Base-by-base conservation (phyloP, 169 alveolate species). In the Cryptosporidium viatorum region DNA sequence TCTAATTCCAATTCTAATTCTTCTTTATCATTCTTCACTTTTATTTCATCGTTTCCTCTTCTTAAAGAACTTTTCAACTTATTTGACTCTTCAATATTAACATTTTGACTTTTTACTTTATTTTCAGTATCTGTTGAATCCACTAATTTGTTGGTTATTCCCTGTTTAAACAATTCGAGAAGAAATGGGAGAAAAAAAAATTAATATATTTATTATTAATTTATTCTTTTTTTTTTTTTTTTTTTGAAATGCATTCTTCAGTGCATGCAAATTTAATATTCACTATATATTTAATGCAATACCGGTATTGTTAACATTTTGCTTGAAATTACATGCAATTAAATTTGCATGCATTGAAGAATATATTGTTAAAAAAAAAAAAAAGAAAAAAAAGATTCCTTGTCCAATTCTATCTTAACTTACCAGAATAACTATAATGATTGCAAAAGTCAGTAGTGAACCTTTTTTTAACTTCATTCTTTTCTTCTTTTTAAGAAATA, bases 1-100 rank as follows among this genome's bases (percentile, higher is more conserved):
- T 80, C 80, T 21, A 80, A 37, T 43, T 80, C 89, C 14, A 62
- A 31, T 14, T 48, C 51, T 21, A 26, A 37, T 29, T 45, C 23
- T 45, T 16, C 68, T 18, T 35, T 14, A 26, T 35, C 9, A 3
- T 10, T 35, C 48, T 29, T 14, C 3, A 9, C 51, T 0, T 3
- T 31, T 1, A 0, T 10, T 59, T n/a, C 21, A 23, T 31, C 69
- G 12, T 5, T n/a, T 26, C 6, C 69, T 21, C 39, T 59, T 31
- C 0, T 23, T 0, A 23, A 23, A 10, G 18, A 21, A 23, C 23
- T n/a, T 3, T 48, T 18, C 12, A 48, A 48, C 0, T 14, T 48
- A 3, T 23, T 5, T 10, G 18, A 21, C 18, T 31, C 37, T n/a
- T 59, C 37, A 23, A 8, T 12, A 5, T 10, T 14, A 31, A 10